These are phyloP conservation scores for Metschnikowia noctiluminum DNA, from an alignment of 805 yeast species.

Conservation along the genomic window DNA sequence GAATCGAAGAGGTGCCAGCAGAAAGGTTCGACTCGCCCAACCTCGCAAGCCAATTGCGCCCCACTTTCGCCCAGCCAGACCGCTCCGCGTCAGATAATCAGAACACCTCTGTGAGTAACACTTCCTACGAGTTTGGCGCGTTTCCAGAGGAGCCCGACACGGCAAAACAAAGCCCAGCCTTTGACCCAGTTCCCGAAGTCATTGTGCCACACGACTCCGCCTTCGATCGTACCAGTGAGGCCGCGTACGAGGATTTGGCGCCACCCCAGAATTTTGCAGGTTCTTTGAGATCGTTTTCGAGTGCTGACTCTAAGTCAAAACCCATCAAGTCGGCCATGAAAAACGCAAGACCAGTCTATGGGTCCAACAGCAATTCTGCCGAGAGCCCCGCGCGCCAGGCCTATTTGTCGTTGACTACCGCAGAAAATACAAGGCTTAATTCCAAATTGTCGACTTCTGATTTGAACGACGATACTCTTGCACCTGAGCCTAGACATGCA, in stretches of 20 bases:
- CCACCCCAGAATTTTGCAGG: constrained; percentile 22
- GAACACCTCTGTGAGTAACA: not conserved
- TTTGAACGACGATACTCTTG: constrained; percentile 22
- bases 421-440: constrained; percentile 73
- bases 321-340: constrained; percentile 50
- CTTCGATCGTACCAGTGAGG: constrained; percentile 31
- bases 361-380: constrained; percentile 8
- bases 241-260: constrained; percentile 19
- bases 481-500: constrained; percentile 5
- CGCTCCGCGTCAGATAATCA: not conserved
- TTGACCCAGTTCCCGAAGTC: constrained; percentile 10
- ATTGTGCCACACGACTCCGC: constrained; percentile 2
- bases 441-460: constrained; percentile 51
- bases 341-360: constrained; percentile 25
- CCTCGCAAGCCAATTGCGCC: constrained; percentile 20
- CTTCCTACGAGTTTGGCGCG: constrained; percentile 5
- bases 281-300: constrained; percentile 28
- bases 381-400: constrained; percentile 54
- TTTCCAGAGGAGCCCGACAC: not conserved
- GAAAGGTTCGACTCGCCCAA: constrained; percentile 21
- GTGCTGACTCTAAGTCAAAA: constrained; percentile 25
- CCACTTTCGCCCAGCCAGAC: constrained; percentile 1
- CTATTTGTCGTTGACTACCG: constrained; percentile 66
- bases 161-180: constrained; percentile 18
- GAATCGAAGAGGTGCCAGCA: constrained; percentile 23